Evolutionary conservation across 2,329 filamentous ascomycete genomes (phyloP).

Genomic region (Neopestalotiopsis clavispora): DNA sequence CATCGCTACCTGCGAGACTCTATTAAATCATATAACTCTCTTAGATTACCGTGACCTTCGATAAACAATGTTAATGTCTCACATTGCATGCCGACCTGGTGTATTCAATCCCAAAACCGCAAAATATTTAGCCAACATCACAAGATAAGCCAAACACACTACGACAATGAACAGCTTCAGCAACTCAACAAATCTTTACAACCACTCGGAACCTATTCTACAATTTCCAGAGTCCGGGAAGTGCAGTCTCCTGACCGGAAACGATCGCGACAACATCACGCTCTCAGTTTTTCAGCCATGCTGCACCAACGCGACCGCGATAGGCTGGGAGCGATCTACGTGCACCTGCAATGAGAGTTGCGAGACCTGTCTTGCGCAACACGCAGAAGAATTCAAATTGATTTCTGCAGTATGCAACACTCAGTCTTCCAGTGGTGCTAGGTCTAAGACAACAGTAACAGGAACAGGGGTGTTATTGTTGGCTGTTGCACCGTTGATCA

Average conservation of each 20-base stretch:
- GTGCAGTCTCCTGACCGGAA: not conserved
- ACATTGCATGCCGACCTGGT: too few relatives aligned
- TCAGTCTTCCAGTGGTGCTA: not conserved
- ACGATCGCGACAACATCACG: not conserved
- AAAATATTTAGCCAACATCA: not conserved
- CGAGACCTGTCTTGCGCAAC: not conserved
- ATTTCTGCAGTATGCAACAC: constrained; percentile 7
- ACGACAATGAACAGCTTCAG: not conserved
- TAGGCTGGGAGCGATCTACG: not conserved
- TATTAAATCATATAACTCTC: not conserved
- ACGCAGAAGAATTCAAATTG: constrained; percentile 5
- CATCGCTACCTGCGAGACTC: not conserved
- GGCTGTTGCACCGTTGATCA: not conserved
- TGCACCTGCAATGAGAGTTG: not conserved
- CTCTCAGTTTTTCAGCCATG: not conserved
- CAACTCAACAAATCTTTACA: not conserved
- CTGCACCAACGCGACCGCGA: not conserved
- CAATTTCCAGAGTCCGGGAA: not conserved
- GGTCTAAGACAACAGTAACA: not conserved
- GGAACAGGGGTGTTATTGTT: not conserved
- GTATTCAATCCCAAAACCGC: too few relatives aligned
- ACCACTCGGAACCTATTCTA: constrained; percentile 3
- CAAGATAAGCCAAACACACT: not conserved
- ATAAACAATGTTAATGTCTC: too few relatives aligned
- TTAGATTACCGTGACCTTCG: too few relatives aligned